Evolutionary conservation across 2,329 filamentous ascomycete species (phyloP).

Genomic region (Colletotrichum sp.): DNA sequence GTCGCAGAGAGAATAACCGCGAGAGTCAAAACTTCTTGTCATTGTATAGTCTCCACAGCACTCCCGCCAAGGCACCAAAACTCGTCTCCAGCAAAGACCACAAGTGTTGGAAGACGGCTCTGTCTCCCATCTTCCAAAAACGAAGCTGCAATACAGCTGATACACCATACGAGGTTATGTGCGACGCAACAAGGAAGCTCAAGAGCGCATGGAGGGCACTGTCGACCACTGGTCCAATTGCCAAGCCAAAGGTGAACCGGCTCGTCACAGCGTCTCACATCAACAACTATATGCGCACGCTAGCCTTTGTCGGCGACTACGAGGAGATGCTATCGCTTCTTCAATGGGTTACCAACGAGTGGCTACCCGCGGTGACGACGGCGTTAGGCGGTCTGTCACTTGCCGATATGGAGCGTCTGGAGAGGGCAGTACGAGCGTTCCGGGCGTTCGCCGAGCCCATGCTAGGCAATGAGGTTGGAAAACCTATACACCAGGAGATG

Average conservation of each 20-base stretch:
- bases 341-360: constrained; percentile 62
- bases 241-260: background rate
- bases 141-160: background rate
- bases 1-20: constrained; percentile 14
- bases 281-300: constrained; percentile 63
- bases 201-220: constrained; percentile 3
- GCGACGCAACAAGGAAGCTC: background rate
- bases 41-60: background rate
- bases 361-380: constrained; percentile 37
- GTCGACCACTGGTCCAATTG: background rate
- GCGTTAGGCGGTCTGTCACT: constrained; percentile 32
- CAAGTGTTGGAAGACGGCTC: background rate
- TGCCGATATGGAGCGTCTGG: constrained; percentile 27
- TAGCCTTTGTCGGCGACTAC: constrained; percentile 66
- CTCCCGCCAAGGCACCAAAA: background rate
- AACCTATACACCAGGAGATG: constrained; percentile 26
- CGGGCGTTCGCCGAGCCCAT: constrained; percentile 51
- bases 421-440: constrained; percentile 50
- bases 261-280: constrained; percentile 44
- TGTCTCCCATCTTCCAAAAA: background rate
- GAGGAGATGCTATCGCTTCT: constrained; percentile 62
- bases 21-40: background rate
- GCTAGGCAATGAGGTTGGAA: constrained; percentile 38
- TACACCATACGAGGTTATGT: background rate
- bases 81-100: background rate